These are phyloP conservation scores for Trametes sanguinea DNA, from an alignment of 768 basidiomycete genomes.

Conservation along the genomic window DNA sequence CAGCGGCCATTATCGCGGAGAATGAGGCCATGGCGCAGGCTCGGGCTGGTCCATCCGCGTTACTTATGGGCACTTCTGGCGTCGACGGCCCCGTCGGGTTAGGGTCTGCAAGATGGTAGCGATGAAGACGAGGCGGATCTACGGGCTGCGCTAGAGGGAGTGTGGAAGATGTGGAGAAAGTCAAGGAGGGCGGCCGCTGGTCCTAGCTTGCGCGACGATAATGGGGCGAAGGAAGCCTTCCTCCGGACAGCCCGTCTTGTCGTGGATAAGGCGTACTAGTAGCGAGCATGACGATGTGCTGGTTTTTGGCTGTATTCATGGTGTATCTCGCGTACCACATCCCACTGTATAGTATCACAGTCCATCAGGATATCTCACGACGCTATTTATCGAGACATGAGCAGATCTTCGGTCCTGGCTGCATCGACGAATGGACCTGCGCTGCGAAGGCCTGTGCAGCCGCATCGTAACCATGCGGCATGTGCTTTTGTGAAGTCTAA, in stretches of 20 bases:
- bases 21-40: background rate
- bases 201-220: constrained; percentile 4
- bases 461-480: background rate
- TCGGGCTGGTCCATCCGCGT: background rate
- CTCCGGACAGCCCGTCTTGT: constrained; percentile 37
- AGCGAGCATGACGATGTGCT: background rate
- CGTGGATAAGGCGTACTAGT: constrained; percentile 8
- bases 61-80: background rate
- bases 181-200: background rate
- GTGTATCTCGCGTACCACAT: background rate
- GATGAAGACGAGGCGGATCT: constrained; percentile 38
- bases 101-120: background rate
- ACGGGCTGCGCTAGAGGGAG: constrained; percentile 51
- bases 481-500: constrained; percentile 8
- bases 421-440: background rate
- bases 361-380: background rate
- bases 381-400: background rate
- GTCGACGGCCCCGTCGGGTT: constrained; percentile 17
- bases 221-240: constrained; percentile 34
- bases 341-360: background rate
- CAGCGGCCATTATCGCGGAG: constrained; percentile 9
- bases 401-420: background rate
- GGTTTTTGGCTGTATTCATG: background rate
- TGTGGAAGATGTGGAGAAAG: constrained; percentile 53
- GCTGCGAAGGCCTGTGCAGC: background rate